Conservation (phyloP, 352 stramenopile genomes). For the Phytophthora sp. region DNA sequence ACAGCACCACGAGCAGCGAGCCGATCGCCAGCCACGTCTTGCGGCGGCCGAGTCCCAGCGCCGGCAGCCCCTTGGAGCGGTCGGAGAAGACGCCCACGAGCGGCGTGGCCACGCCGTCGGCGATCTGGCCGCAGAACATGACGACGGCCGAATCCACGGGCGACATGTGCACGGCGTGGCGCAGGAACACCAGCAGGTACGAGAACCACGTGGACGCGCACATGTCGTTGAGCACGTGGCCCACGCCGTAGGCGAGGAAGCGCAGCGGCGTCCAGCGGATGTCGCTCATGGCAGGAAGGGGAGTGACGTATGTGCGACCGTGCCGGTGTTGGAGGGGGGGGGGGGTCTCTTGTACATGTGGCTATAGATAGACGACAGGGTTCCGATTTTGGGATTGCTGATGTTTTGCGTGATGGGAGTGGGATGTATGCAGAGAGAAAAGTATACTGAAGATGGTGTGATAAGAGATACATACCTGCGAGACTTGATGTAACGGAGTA, state of each 20-base stretch:
- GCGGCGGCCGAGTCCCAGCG: conserved; percentile 69
- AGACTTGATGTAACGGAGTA: not conserved
- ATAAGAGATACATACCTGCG: not conserved
- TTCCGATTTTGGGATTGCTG: not conserved
- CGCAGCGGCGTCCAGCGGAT: conserved; percentile 60
- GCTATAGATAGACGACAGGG: conserved; percentile 1
- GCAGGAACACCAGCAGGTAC: conserved; percentile 86
- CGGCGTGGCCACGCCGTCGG: conserved; percentile 79
- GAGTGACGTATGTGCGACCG: not conserved
- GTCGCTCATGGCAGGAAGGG: not conserved
- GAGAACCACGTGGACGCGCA: conserved; percentile 90
- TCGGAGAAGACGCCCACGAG: conserved; percentile 83
- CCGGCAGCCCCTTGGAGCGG: conserved; percentile 60
- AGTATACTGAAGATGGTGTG: not conserved
- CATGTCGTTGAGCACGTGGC: conserved; percentile 90
- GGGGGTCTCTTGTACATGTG: not conserved
- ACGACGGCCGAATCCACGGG: conserved; percentile 82
- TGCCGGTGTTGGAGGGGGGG: conserved; percentile 22
- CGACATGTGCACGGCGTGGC: conserved; percentile 63
- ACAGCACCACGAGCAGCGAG: conserved; percentile 75
- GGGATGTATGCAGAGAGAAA: no score
- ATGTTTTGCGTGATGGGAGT: not conserved
- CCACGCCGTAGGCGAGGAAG: conserved; percentile 81
- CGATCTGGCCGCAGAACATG: conserved; percentile 89
- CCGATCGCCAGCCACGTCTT: conserved; percentile 82